Base-by-base conservation (phyloP, 306 rosid species). In the Biancaea sappan region DNA sequence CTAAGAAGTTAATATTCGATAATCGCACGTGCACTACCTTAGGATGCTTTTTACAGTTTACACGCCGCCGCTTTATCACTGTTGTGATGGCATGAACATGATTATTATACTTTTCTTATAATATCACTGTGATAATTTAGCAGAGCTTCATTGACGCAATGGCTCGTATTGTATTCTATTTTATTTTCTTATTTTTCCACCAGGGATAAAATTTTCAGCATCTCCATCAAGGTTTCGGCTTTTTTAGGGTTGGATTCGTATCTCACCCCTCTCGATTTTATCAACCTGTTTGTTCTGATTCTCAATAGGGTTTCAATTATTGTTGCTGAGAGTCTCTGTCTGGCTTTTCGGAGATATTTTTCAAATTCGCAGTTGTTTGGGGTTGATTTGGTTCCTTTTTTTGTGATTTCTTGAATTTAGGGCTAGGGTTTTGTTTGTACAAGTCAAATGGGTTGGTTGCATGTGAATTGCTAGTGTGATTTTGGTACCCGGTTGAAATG, bases 241-340 rank as follows among this genome's bases (percentile, higher is more conserved):
- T 56, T 52, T 81, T 79, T 71, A 83, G 86, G 88, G 88, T 81
- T 80, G 77, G 90, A 88, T 84, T 86, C 83, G 86, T 77, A 81
- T 83, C 87, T 76, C 84, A 62, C 75, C 50, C 71, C 79, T 79
- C 91, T 87, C 83, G 84, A 71, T 79, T 90, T 84, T 79, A 85
- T 76, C 86, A 76, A 85, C 84, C 51, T 16, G 68, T 37, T 70
- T 53, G 57, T 66, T 79, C 73, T 75, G 18, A 69, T 73, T 58
- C 60, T 51, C 75, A 53, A 78, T 78, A 85, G 86, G 94, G 86
- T 84, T 85, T 72, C 77, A 60, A 72, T 57, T 76, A 26, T 64
- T 52, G n/a, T 13, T 15, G 57, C 16, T 19, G 10, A 44, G 16
- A 46, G 8, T 31, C 64, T 73, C 47, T 29, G 47, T 77, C 72